phyloP scores from a whole-genome alignment of 768 basidiomycete genomes.

The Tephrocybe sp. region DNA sequence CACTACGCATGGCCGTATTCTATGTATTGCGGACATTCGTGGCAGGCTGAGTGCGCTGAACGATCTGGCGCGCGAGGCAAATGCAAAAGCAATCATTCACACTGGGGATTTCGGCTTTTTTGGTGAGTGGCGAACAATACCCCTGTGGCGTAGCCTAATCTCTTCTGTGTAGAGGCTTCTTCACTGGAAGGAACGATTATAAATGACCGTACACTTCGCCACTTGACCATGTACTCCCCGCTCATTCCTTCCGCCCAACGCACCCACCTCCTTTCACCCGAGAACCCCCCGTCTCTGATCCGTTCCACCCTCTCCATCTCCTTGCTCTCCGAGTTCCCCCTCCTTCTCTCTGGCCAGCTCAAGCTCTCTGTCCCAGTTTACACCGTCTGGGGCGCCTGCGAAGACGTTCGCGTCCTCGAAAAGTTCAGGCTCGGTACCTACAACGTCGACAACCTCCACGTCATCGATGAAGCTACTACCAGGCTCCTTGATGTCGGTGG shows the following conservation, averaged over 20 bases:
- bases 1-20: slow-evolving; percentile 78
- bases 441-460: slow-evolving; percentile 83
- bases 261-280: slow-evolving; percentile 70
- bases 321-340: slow-evolving; percentile 91
- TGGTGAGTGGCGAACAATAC: slow-evolving; percentile 44
- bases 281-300: slow-evolving; percentile 66
- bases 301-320: slow-evolving; percentile 74
- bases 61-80: slow-evolving; percentile 83
- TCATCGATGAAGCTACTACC: slow-evolving; percentile 96
- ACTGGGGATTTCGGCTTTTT: slow-evolving; percentile 99
- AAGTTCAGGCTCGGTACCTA: slow-evolving; percentile 86
- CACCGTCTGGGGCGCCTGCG: slow-evolving; percentile 96
- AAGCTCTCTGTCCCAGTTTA: slow-evolving; percentile 94
- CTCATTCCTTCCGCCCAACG: slow-evolving; percentile 85
- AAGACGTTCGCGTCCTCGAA: slow-evolving; percentile 92
- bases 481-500: slow-evolving; percentile 90
- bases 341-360: slow-evolving; percentile 86
- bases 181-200: slow-evolving; percentile 75
- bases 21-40: slow-evolving; percentile 94
- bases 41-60: slow-evolving; percentile 88
- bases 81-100: slow-evolving; percentile 92
- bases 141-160: not conserved
- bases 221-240: slow-evolving; percentile 95
- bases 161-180: slow-evolving; percentile 52
- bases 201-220: slow-evolving; percentile 93